Evolutionary conservation across 2,329 filamentous ascomycete species (phyloP), one percentile per base, ranked within the genome.

Genomic region (Colletotrichum filicis): DNA sequence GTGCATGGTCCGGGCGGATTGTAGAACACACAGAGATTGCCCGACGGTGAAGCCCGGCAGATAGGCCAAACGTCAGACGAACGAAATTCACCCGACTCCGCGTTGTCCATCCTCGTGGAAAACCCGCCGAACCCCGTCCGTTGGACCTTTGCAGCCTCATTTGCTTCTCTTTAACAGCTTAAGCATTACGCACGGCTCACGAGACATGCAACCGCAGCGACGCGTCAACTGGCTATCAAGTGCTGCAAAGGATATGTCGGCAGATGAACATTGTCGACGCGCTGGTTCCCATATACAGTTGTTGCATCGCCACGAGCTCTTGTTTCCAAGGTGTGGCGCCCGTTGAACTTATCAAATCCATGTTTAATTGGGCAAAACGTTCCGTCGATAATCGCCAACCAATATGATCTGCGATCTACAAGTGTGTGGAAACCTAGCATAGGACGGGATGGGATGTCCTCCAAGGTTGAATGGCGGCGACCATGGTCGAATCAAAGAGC

Each of bases 401-500:
- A 30, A 28, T 68, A 46, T 68, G 64, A 63, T 72, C 69, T 62
- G 30, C 52, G 52, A 72, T 72, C 52, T 58, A 14, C 57, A 26
- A 58, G 64, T 58, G 69, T 37, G 57, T 26, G 53, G 59, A 53
- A 24, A 16, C 19, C 42, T 52, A 28, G 24, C 7, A 46, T 61
- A 28, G 24, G 22, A 46, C 26, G 35, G 37, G 58, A 61, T 61
- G 26, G 35, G 30, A 46, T 73, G 66, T 53, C 46, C 30, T 56
- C 58, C 59, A 60, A 19, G 53, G 11, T 56, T 35, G 16, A 56
- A 46, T 22, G 66, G 46, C 66, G 59, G 53, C 60, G n/a, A 55
- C 12, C 71, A 71, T 26, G 42, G 57, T 57, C 61, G 37, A 71
- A 74, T 71, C 49, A 74, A 49, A n/a, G 57, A 66, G 67, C 52